Base-by-base conservation (phyloP, 2,329 filamentous ascomycete genomes). In the Aspergillus sp. region DNA sequence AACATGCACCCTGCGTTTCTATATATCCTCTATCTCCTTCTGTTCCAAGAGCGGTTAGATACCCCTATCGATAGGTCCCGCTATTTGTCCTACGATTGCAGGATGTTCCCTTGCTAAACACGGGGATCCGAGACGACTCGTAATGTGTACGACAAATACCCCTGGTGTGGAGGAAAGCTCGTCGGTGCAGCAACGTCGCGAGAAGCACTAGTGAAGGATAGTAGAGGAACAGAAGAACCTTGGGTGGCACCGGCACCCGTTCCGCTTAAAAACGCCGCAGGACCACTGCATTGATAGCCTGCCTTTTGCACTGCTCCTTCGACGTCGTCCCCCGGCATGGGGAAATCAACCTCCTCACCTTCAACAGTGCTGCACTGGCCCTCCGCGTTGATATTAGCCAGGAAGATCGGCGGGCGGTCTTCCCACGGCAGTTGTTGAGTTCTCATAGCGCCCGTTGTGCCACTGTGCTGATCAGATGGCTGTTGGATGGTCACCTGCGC, bases 401-500 rank as follows among this genome's bases (percentile, higher is more conserved):
- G 31, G 17, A 47, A 47, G 45, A 47, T 47, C 32, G 45, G 34
- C 11, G 34, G 34, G 11, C 16, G 34, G 5, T 38, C 34, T 38
- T 38, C 16, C 16, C 34, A 38, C 16, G 34, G 11, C 34, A 38
- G 4, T 5, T n/a, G 34, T 38, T n/a, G 34, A 38, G 14, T 14
- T n/a, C 34, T 17, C 16, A 4, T 11, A n/a, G 11, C 4, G 4
- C 13, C 34, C 16, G 34, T 5, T 11, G 34, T 38, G 4, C 34
- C 34, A 38, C 14, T 5, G 34, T 14, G 14, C 14, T 38, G 13
- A 38, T 14, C 34, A 17, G 34, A 17, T n/a, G 34, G 34, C 5
- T 65, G 67, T 5, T 71, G 62, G 34, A 91, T 85, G 58, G 80
- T 82, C 62, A 91, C 81, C 45, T 81, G 77, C 9, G 88, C 88